Evolutionary conservation across 2,329 filamentous ascomycete species (phyloP), one percentile per base, ranked within the genome.

Genomic region (Fusarium concolor): DNA sequence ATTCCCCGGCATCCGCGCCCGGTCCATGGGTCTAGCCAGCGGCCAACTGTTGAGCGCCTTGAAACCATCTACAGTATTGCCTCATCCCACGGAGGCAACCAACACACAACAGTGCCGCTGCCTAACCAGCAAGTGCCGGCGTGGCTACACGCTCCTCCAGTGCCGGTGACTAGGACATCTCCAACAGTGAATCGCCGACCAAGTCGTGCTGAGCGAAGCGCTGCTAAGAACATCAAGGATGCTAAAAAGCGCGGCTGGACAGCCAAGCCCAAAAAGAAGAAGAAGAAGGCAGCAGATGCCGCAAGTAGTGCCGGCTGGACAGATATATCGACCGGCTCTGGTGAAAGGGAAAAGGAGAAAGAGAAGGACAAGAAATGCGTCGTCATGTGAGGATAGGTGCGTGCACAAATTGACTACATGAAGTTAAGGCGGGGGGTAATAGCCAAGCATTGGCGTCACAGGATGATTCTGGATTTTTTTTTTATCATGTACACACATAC

Each of bases 151-250:
- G 70, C 79, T 5, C 74, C 78, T 3, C 78, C 80, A 9, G 67
- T 76, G 7, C 66, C 76, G 0, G 71, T 78, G 17, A 73, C 73
- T 67, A 78, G 81, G 50, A 77, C 80, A 57, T 68, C 80, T 61
- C 79, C 80, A 1, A 82, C 81, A 41, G 75, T 87, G 8, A 81
- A 76, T 56, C 79, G 86, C 33, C 82, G 80, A 26, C 81, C 80
- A 37, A 89, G 86, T 70, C 83, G 87, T 39, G 87, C 87, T 3
- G 85, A 87, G 72, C 80, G 86, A 28, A 88, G 87, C 57, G 87
- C 87, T 8, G 83, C 86, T 11, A 89, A 86, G 77, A 90, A 90
- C 68, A 86, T 90, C 28, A 82, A 84, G 18, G 87, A 89, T 63
- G 87, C 87, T 2, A 87, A 84, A 77, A 83, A 82, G 70, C 82